Percentiles rank a stretch among this genome's conserved stretches.
Evolutionary conservation across 2,329 filamentous ascomycete genomes (phyloP).

Genomic region (Cucurbitaria berberidis): DNA sequence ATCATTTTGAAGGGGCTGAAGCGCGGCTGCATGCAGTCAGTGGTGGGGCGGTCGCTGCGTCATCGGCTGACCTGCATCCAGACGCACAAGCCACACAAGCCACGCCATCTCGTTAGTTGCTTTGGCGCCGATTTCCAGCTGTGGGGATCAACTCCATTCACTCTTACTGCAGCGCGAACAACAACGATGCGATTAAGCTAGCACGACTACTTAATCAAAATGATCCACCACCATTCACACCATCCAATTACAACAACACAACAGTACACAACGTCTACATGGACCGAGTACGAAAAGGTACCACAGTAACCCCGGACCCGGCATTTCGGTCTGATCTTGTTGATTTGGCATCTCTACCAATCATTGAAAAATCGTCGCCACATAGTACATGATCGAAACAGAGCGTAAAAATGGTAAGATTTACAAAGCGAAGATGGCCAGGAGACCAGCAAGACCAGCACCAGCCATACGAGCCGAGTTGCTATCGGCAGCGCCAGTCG

Average conservation of each 20-base stretch:
- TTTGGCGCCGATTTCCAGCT: neutral
- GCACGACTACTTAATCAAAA: neutral
- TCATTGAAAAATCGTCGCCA: constrained; percentile 1
- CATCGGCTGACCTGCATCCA: neutral
- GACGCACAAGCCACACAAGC: neutral
- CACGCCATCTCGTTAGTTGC: neutral
- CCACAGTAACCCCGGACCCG: constrained; percentile 13
- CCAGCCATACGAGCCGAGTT: constrained; percentile 40
- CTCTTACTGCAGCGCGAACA: neutral
- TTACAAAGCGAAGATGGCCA: constrained; percentile 49
- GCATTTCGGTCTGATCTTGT: constrained; percentile 7
- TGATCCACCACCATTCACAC: neutral
- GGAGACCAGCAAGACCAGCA: constrained; percentile 46
- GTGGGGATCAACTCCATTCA: neutral
- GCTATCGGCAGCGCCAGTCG: constrained; percentile 40
- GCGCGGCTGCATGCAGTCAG: neutral
- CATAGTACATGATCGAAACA: neutral
- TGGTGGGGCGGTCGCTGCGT: neutral
- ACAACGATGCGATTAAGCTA: neutral
- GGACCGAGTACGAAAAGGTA: neutral
- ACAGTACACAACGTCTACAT: neutral
- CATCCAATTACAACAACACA: neutral
- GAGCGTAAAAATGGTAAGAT: constrained; percentile 1
- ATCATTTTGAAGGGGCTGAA: neutral
- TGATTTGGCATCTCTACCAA: neutral